Percentiles rank a stretch among this genome's conserved stretches.
Evolutionary conservation across 2,329 filamentous ascomycete species (phyloP).

Genomic region (Chaetothyriales sp.): DNA sequence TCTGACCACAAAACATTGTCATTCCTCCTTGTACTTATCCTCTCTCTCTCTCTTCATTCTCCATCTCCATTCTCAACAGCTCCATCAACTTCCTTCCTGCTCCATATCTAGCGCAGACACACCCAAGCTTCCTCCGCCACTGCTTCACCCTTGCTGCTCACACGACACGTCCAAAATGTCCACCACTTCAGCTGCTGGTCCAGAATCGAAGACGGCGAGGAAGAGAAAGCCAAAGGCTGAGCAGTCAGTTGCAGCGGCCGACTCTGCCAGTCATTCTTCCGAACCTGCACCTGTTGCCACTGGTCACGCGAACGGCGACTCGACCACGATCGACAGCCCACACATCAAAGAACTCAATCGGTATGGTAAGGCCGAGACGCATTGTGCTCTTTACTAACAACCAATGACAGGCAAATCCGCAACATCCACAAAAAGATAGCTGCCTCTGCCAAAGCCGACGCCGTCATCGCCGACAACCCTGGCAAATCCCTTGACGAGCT

Average conservation of each 20-base stretch:
- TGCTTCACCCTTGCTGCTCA: conserved; percentile 7
- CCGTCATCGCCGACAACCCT: conserved; percentile 45
- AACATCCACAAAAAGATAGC: conserved; percentile 88
- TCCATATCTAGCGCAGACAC: background rate
- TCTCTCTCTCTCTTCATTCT: background rate
- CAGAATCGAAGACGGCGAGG: conserved; percentile 49
- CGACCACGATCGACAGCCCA: conserved; percentile 48
- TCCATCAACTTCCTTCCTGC: background rate
- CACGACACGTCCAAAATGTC: conserved; percentile 9
- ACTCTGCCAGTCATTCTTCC: conserved; percentile 28
- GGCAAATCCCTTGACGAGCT: conserved; percentile 47
- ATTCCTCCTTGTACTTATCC: background rate
- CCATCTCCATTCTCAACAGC: background rate
- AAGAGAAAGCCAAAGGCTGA: conserved; percentile 41
- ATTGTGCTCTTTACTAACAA: background rate
- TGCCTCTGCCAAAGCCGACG: conserved; percentile 44
- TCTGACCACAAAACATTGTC: background rate
- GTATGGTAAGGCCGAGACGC: conserved; percentile 38
- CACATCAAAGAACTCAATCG: conserved; percentile 84
- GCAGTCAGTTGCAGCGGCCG: conserved; percentile 40
- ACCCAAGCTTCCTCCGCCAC: background rate
- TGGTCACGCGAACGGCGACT: conserved; percentile 42
- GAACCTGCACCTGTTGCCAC: conserved; percentile 20
- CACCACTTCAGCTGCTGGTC: background rate
- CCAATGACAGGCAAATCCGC: conserved; percentile 48